phyloP scores from a whole-genome alignment of 2,329 filamentous ascomycete species.

The Phialemonium atrogriseum region DNA sequence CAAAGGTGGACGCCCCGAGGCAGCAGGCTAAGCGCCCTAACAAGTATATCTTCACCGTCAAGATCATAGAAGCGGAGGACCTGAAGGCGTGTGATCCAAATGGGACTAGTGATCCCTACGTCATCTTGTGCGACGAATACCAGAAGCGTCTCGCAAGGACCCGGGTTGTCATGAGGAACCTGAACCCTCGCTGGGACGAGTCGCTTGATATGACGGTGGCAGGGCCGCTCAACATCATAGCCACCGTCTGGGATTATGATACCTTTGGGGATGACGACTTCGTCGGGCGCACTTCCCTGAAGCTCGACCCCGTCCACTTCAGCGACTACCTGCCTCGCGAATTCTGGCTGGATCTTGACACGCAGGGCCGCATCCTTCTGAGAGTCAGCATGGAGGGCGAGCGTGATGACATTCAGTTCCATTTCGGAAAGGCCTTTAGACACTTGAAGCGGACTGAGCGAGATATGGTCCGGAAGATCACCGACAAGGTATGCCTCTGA shows the following conservation, averaged over 20 bases:
- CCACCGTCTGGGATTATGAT: conserved; percentile 98
- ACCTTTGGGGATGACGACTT: conserved; percentile 96
- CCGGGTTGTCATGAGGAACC: conserved; percentile 77
- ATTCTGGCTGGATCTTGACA: conserved; percentile 96
- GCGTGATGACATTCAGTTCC: conserved; percentile 95
- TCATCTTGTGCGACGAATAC: conserved; percentile 94
- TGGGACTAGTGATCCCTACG: conserved; percentile 90
- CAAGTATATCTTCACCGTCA: conserved; percentile 97
- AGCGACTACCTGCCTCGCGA: conserved; percentile 91
- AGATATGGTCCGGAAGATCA: conserved; percentile 97
- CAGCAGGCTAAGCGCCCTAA: conserved; percentile 56
- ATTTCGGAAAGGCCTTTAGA: conserved; percentile 94
- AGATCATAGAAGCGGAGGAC: conserved; percentile 96
- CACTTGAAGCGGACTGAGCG: conserved; percentile 91
- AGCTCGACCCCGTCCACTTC: conserved; percentile 96
- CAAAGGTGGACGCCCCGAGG: conserved; percentile 61
- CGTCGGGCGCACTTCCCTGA: conserved; percentile 90
- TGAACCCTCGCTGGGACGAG: conserved; percentile 96
- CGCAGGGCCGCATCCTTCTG: conserved; percentile 80
- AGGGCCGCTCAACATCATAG: conserved; percentile 86
- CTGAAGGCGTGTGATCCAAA: conserved; percentile 96
- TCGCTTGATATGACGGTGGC: conserved; percentile 92
- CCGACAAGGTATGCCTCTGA: conserved; percentile 70
- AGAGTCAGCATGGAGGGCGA: conserved; percentile 98
- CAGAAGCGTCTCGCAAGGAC: conserved; percentile 95